Evolutionary conservation across 2,329 filamentous ascomycete genomes (phyloP).

Genomic region (Aspergillus sergii): DNA sequence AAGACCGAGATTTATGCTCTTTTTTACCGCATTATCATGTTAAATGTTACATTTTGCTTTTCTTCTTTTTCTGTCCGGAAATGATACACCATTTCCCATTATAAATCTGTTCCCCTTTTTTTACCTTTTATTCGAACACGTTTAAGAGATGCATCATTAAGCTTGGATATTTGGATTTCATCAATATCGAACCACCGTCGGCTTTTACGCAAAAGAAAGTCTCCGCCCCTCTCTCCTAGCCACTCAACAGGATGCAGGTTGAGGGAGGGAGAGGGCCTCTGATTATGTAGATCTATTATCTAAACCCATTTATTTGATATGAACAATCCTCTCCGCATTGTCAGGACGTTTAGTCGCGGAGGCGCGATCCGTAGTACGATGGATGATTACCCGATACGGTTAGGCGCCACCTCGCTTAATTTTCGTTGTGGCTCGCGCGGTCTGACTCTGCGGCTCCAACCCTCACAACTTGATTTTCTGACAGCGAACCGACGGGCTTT

Average conservation of each 20-base stretch:
- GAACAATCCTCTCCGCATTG: slow-evolving; percentile 3
- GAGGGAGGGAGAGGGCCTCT: background rate
- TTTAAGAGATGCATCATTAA: slow-evolving; percentile 20
- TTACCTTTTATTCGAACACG: slow-evolving; percentile 9
- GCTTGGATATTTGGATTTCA: slow-evolving; percentile 24
- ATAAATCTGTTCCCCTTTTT: slow-evolving; percentile 10
- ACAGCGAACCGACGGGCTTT: slow-evolving; percentile 15
- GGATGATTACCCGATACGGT: slow-evolving; percentile 33
- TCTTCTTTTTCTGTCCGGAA: slow-evolving; percentile 17
- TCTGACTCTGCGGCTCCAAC: slow-evolving; percentile 31
- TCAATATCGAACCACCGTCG: background rate
- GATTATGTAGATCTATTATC: background rate
- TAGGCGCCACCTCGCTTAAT: slow-evolving; percentile 49
- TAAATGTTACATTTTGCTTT: slow-evolving; percentile 16
- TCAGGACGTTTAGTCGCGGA: slow-evolving; percentile 8
- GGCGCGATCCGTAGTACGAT: slow-evolving; percentile 5
- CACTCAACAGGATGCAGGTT: background rate
- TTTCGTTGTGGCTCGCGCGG: slow-evolving; percentile 44
- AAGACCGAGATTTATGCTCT: slow-evolving; percentile 29
- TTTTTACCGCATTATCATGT: slow-evolving; percentile 16
- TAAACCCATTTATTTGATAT: background rate
- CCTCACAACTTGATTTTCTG: slow-evolving; percentile 31
- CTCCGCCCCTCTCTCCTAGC: background rate
- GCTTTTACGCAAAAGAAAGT: background rate
- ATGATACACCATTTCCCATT: slow-evolving; percentile 15